These are phyloP conservation scores for bread wheat (Triticum aestivum) DNA, from an alignment of 176 grass and related monocot species.

Conservation along the genomic window IWGSC_CS_RefSeq_v2.1 NC_057801.1:786275092-786275591, in stretches of 20 bases:
- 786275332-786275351: constrained; percentile 48
- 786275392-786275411: constrained; percentile 36
- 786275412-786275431: constrained; percentile 45
- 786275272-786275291: background rate
- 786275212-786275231: background rate
- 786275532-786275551: constrained; percentile 33
- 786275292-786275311: constrained; percentile 38
- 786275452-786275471: constrained; percentile 36
- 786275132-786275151: too few species aligned
- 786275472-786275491: constrained; percentile 51
- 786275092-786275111: too few species aligned
- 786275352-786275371: background rate
- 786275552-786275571: constrained; percentile 59
- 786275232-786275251: too few species aligned
- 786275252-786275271: background rate
- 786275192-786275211: background rate
- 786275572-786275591: constrained; percentile 44
- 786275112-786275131: too few species aligned
- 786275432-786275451: constrained; percentile 31
- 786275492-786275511: constrained; percentile 69
- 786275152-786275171: too few species aligned
- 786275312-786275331: constrained; percentile 22
- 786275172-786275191: too few species aligned
- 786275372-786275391: constrained; percentile 62
- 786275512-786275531: constrained; percentile 90